These are phyloP conservation scores for Pochonia chlamydosporia DNA, from an alignment of 2,329 filamentous ascomycete species.

Conservation along the genomic window DNA sequence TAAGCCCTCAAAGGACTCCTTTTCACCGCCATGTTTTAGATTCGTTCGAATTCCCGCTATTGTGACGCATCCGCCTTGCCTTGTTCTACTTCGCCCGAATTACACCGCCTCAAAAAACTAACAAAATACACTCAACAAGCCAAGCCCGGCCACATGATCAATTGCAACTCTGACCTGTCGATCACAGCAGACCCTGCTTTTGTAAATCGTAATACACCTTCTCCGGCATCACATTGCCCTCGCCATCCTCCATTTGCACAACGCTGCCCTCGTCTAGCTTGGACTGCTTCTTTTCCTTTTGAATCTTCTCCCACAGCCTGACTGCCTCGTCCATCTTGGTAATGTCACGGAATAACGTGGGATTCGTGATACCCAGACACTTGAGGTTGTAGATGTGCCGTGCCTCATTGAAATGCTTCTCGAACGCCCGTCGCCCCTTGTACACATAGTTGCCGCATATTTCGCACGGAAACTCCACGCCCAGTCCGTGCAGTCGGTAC, in stretches of 20 bases:
- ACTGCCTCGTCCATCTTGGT: slow-evolving; percentile 85
- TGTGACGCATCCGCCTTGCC: no score
- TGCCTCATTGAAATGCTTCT: slow-evolving; percentile 97
- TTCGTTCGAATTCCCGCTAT: no score
- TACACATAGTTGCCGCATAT: slow-evolving; percentile 99
- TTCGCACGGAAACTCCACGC: slow-evolving; percentile 92
- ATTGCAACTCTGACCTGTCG: no score
- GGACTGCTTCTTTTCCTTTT: slow-evolving; percentile 74
- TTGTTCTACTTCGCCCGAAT: no score
- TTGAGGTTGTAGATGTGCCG: slow-evolving; percentile 90
- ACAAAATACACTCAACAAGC: no score
- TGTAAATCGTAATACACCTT: slow-evolving; percentile 95
- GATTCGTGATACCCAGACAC: slow-evolving; percentile 89
- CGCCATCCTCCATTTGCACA: slow-evolving; percentile 96
- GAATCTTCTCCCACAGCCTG: slow-evolving; percentile 88
- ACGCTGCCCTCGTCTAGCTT: slow-evolving; percentile 74
- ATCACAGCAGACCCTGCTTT: slow-evolving; percentile 80
- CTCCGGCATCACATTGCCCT: slow-evolving; percentile 98
- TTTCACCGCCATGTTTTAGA: no score
- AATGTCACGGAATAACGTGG: slow-evolving; percentile 88
- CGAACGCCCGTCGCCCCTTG: slow-evolving; percentile 91
- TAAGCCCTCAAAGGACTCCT: no score
- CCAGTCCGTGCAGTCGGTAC: slow-evolving; percentile 91
- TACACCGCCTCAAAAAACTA: no score
- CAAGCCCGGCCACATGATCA: no score